Evolutionary conservation across 306 rosid genomes (phyloP).

Genomic region (Trichosanthes cucumerina): DNA sequence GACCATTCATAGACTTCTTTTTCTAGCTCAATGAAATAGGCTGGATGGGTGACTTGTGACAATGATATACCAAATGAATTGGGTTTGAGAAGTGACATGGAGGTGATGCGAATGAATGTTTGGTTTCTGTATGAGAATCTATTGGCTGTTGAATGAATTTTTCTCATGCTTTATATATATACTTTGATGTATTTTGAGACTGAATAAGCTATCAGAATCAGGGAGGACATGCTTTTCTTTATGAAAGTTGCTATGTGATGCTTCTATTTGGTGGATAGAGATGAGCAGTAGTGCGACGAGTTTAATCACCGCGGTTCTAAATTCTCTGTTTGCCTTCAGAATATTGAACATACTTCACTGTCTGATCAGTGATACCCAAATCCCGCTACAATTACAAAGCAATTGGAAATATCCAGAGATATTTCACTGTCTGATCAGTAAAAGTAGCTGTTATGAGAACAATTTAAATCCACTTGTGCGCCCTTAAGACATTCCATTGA

Average conservation of each 20-base stretch:
- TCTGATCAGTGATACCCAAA: too few relatives aligned
- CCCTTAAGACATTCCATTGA: too few relatives aligned
- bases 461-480: too few relatives aligned
- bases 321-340: too few relatives aligned
- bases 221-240: background rate
- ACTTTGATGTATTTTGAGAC: background rate
- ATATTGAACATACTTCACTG: too few relatives aligned
- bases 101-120: background rate
- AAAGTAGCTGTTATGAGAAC: too few relatives aligned
- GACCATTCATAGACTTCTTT: too few relatives aligned
- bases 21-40: background rate
- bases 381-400: too few relatives aligned
- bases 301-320: background rate
- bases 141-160: background rate
- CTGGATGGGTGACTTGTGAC: background rate
- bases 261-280: background rate
- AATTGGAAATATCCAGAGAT: too few relatives aligned
- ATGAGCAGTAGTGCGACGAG: background rate
- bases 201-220: background rate
- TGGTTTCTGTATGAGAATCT: background rate
- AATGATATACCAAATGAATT: background rate
- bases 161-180: background rate
- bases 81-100: background rate
- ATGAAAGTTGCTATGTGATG: too few relatives aligned
- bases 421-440: too few relatives aligned